phyloP scores from a whole-genome alignment of 495 filamentous ascomycete genomes.

The Elasticomyces elasticus region DNA sequence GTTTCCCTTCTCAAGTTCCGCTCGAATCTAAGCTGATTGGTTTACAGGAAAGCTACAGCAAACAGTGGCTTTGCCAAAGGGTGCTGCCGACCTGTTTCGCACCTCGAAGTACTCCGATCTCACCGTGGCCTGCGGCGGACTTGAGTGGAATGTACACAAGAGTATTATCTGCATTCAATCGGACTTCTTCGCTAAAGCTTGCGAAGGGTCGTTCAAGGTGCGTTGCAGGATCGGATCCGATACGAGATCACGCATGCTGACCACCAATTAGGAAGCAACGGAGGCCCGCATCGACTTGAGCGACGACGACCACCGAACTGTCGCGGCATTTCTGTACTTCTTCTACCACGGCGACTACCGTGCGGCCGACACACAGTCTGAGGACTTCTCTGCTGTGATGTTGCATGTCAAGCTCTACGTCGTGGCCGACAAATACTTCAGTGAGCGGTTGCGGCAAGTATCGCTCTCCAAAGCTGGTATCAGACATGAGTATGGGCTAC shows the following conservation, averaged over 20 bases:
- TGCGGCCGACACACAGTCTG: not conserved
- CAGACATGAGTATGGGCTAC: not conserved
- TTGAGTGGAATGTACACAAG: not conserved
- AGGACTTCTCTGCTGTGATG: not conserved
- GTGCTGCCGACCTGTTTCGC: not conserved
- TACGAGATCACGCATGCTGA: constrained; percentile 12
- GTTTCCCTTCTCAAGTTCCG: not conserved
- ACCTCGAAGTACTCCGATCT: not conserved
- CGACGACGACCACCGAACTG: not conserved
- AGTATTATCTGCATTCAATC: not conserved
- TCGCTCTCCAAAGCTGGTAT: not conserved
- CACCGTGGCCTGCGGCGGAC: not conserved
- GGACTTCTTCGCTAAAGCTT: not conserved
- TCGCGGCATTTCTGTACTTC: constrained; percentile 2
- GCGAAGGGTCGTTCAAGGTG: not conserved
- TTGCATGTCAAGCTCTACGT: not conserved
- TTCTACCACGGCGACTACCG: constrained; percentile 1
- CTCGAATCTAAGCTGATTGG: not conserved
- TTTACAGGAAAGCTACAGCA: not conserved
- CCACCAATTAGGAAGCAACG: not conserved
- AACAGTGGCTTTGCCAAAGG: not conserved
- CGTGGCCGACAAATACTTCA: not conserved
- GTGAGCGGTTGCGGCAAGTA: not conserved
- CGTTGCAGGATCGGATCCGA: not conserved
- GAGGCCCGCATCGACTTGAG: not conserved